Evolutionary conservation across 2,329 filamentous ascomycete genomes (phyloP).

Genomic region (Paracamarosporium sp.): DNA sequence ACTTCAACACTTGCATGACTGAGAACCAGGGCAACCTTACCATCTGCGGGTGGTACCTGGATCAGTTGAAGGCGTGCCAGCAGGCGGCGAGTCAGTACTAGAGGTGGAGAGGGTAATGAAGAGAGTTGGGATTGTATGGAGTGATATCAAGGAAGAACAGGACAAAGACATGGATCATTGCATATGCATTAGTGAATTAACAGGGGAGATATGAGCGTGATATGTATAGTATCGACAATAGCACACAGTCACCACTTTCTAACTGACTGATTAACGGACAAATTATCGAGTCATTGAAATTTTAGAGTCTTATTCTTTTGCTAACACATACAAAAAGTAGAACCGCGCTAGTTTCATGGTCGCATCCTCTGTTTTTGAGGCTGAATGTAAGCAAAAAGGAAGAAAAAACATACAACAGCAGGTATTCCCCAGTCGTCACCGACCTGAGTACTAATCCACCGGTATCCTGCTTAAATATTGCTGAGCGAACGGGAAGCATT

Average conservation of each 20-base stretch:
- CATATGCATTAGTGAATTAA: slow-evolving; percentile 15
- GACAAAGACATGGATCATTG: slow-evolving; percentile 13
- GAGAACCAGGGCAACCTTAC: slow-evolving; percentile 92
- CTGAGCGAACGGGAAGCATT: too few relatives aligned
- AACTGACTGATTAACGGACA: too few relatives aligned
- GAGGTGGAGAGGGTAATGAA: slow-evolving; percentile 10
- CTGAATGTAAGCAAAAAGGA: too few relatives aligned
- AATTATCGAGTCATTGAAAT: too few relatives aligned
- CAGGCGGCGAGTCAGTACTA: slow-evolving; percentile 57
- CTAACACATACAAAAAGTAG: too few relatives aligned
- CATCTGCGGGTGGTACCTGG: slow-evolving; percentile 97
- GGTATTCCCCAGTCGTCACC: too few relatives aligned
- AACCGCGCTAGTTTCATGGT: too few relatives aligned
- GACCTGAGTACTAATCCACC: too few relatives aligned
- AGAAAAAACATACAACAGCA: too few relatives aligned
- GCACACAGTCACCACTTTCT: slow-evolving; percentile 19
- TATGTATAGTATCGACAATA: slow-evolving; percentile 18
- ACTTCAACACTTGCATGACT: slow-evolving; percentile 96
- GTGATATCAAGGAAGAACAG: background rate
- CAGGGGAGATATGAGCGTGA: background rate
- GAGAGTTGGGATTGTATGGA: background rate
- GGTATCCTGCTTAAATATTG: too few relatives aligned
- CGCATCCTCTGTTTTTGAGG: too few relatives aligned
- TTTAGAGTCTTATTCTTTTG: too few relatives aligned
- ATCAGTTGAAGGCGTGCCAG: slow-evolving; percentile 76